Conservation (phyloP, 2,329 filamentous ascomycete genomes). For the Metarhizium brunneum region DNA sequence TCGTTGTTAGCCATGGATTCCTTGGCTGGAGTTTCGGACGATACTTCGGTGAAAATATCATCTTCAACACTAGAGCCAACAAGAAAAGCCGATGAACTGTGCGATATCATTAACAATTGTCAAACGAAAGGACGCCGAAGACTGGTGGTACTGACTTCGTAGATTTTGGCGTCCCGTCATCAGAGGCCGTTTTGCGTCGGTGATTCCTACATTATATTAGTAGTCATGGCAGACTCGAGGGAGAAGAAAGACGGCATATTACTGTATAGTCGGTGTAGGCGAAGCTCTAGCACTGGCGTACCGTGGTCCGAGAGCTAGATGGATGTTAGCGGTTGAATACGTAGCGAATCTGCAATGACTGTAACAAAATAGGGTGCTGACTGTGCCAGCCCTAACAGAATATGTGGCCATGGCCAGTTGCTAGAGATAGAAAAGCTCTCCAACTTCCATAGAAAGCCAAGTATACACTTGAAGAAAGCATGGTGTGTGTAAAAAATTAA, state of each 20-base stretch:
- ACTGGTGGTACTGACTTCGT: constrained; percentile 2
- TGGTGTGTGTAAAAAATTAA: too few relatives aligned
- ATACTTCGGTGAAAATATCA: constrained; percentile 10
- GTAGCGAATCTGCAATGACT: not conserved
- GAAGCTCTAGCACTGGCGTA: constrained; percentile 2
- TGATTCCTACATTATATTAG: constrained; percentile 2
- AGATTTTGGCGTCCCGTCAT: constrained; percentile 5
- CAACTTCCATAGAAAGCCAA: too few relatives aligned
- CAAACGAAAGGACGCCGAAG: not conserved
- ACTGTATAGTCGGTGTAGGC: constrained; percentile 1
- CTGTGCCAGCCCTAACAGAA: too few relatives aligned
- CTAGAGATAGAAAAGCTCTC: too few relatives aligned
- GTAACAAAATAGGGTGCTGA: too few relatives aligned
- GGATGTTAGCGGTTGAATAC: not conserved
- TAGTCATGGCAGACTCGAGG: not conserved
- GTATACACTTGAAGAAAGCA: too few relatives aligned
- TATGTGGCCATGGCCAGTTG: too few relatives aligned
- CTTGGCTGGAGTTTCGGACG: not conserved
- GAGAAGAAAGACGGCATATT: not conserved
- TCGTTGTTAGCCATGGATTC: not conserved
- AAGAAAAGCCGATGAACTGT: constrained; percentile 7
- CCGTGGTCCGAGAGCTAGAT: constrained; percentile 1
- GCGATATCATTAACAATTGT: not conserved
- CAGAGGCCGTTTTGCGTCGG: constrained; percentile 5
- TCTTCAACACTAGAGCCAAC: constrained; percentile 11